These are phyloP conservation scores for Citrus maxima DNA, from an alignment of 345 rosid species.

Conservation along the genomic window DNA sequence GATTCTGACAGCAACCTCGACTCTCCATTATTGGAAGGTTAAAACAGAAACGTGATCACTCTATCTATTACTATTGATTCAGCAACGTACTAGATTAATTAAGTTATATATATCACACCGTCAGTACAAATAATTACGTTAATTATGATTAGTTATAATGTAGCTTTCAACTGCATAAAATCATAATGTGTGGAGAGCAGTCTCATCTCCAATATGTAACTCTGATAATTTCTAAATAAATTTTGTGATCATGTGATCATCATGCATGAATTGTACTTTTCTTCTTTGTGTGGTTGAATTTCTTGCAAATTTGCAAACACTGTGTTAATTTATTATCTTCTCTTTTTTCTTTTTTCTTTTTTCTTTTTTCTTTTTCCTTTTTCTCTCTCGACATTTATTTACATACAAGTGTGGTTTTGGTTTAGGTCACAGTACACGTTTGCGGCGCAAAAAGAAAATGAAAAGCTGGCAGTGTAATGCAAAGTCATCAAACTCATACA, in stretches of 20 bases:
- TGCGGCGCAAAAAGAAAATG: conserved; percentile 27
- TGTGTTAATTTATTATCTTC: not conserved
- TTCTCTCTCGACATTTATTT: not conserved
- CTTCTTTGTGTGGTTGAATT: not conserved
- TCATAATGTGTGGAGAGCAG: not conserved
- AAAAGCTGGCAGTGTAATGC: not conserved
- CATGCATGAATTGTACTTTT: not conserved
- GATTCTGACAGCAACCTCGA: conserved; percentile 17
- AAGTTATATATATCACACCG: no score
- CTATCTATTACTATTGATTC: no score
- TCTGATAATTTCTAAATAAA: not conserved
- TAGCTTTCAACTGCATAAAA: conserved; percentile 23
- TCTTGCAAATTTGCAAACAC: not conserved
- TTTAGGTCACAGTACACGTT: conserved; percentile 6
- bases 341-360: not conserved
- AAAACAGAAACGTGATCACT: not conserved
- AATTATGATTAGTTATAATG: conserved; percentile 20
- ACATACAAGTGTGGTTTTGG: not conserved
- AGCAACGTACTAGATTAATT: no score
- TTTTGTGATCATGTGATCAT: conserved; percentile 7
- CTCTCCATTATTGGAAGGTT: conserved; percentile 21
- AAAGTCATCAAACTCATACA: conserved; percentile 1
- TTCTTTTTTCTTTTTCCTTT: no score
- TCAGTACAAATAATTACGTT: not conserved
- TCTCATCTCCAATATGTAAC: not conserved